Evolutionary conservation across 2,329 filamentous ascomycete species (phyloP), one percentile per base, ranked within the genome.

Genomic region (Sordariomycetes sp.): DNA sequence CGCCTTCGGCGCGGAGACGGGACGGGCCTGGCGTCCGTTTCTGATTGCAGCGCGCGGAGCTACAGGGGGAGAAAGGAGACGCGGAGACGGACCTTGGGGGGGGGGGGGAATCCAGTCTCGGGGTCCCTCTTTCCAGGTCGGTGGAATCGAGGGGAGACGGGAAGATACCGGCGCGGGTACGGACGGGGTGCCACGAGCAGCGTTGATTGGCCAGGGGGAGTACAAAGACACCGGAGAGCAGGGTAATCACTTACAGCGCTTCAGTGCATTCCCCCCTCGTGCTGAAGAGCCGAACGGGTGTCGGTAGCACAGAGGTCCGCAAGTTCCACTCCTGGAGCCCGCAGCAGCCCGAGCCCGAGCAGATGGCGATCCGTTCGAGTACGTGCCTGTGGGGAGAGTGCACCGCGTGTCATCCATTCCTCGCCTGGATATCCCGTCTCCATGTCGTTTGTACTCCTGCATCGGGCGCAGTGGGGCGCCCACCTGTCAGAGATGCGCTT

Each of bases 401-500:
- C n/a, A n/a, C n/a, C n/a, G n/a, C n/a, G n/a, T n/a, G n/a, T n/a
- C n/a, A n/a, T n/a, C n/a, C n/a, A n/a, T n/a, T n/a, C n/a, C n/a
- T n/a, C n/a, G 10, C 36, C 36, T 42, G 36, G 10, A 42, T 15
- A 7, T 3, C 36, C 12, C n/a, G 12, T 4, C n/a, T 17, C n/a
- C 36, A 3, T 39, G 10, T 39, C 36, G 10, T 39, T 39, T 39
- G 36, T 45, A 45, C 32, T n/a, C 6, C 42, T n/a, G 54, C 17
- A 13, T 36, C 24, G n/a, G 25, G 39, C 34, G 54, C 42, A 56
- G 54, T 17, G 17, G 39, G n/a, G 15, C n/a, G n/a, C n/a, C n/a
- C n/a, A n/a, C 55, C 28, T 53, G 55, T 57, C 55, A 53, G 55
- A 57, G 55, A 57, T 52, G 55, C 53, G 55, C 48, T 52, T 57